These are phyloP conservation scores for Saccharomycopsis babjevae DNA, from an alignment of 805 yeast species.

Conservation along the genomic window DNA sequence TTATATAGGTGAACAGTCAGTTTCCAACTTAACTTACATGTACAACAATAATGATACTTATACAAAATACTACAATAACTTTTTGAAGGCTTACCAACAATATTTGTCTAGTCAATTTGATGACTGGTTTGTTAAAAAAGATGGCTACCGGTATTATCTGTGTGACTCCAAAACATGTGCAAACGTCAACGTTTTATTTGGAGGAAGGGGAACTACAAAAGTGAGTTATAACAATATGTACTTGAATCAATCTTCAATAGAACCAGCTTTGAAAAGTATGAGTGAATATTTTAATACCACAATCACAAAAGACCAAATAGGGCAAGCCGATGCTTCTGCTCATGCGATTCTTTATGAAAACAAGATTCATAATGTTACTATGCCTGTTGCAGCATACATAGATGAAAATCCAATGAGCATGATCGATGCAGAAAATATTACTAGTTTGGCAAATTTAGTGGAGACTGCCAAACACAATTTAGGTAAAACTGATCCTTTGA, in stretches of 20 bases:
- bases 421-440: constrained; percentile 2
- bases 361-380: constrained; percentile 1
- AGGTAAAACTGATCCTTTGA: constrained; percentile 2
- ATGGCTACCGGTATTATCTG: constrained; percentile 1
- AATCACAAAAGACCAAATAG: neutral
- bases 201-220: neutral
- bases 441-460: constrained; percentile 6
- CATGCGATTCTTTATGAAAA: neutral
- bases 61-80: constrained; percentile 4
- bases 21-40: constrained; percentile 5
- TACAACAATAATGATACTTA: constrained; percentile 3
- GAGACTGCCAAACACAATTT: constrained; percentile 2
- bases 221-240: neutral
- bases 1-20: constrained; percentile 6
- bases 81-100: neutral
- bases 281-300: constrained; percentile 3
- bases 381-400: constrained; percentile 4
- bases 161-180: neutral
- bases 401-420: constrained; percentile 7
- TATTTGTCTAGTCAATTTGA: constrained; percentile 4
- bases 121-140: constrained; percentile 1
- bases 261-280: neutral
- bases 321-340: neutral
- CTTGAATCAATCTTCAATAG: neutral
- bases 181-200: neutral